These are phyloP conservation scores for Teunomyces atbi DNA, from an alignment of 805 yeast species.

Conservation along the genomic window DNA sequence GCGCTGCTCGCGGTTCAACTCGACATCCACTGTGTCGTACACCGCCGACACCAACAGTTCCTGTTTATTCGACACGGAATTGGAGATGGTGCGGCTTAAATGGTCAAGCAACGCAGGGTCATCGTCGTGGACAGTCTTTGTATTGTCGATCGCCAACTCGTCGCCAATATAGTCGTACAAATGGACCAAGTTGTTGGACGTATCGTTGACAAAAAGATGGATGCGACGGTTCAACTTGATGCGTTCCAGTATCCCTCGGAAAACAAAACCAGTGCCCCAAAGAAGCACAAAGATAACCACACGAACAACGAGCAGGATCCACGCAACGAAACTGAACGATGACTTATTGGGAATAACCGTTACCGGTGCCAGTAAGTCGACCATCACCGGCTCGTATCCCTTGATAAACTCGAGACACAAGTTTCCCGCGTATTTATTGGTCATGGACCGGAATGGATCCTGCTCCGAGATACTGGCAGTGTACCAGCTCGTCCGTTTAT, in stretches of 20 bases:
- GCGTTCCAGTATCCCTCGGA: constrained; percentile 39
- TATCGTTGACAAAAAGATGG: constrained; percentile 23
- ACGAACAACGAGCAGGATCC: constrained; percentile 47
- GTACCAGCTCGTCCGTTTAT: constrained; percentile 80
- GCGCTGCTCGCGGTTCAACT: constrained; percentile 44
- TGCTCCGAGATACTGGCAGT: constrained; percentile 66
- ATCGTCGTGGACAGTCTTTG: background rate
- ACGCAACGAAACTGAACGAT: constrained; percentile 13
- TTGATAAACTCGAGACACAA: constrained; percentile 44
- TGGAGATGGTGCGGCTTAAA: constrained; percentile 14
- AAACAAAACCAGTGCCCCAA: constrained; percentile 58
- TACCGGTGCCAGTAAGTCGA: constrained; percentile 37
- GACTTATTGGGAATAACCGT: no score
- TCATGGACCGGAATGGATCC: constrained; percentile 60
- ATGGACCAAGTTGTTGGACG: constrained; percentile 25
- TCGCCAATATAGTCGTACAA: constrained; percentile 23
- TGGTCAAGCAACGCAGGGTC: constrained; percentile 8
- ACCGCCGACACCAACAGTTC: constrained; percentile 65
- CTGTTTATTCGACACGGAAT: constrained; percentile 16
- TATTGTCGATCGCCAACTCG: constrained; percentile 9
- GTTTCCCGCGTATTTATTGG: constrained; percentile 35
- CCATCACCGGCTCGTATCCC: constrained; percentile 56
- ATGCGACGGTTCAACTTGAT: constrained; percentile 29
- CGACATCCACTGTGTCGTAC: constrained; percentile 55
- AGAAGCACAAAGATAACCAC: constrained; percentile 57